Percentiles rank a stretch among this genome's conserved stretches.
Evolutionary conservation across 441 rosid species (phyloP).

Genomic region (Erodium trifolium): DNA sequence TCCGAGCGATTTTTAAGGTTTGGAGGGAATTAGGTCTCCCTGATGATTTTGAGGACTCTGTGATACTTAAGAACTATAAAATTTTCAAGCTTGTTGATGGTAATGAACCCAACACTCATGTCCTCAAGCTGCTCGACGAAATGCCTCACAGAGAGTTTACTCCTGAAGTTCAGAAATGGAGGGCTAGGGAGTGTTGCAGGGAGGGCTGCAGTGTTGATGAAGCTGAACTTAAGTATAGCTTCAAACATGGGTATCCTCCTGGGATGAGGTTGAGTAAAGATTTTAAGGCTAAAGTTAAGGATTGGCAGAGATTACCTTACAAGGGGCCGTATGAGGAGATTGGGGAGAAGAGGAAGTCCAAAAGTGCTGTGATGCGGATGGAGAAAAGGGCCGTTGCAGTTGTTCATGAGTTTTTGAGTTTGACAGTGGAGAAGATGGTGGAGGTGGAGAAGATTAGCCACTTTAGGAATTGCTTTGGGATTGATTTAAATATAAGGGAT

Average conservation of each 20-base stretch:
- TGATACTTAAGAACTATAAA: constrained; percentile 44
- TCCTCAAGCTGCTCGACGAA: constrained; percentile 44
- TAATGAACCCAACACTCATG: constrained; percentile 59
- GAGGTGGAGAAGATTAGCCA: constrained; percentile 89
- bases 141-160: constrained; percentile 26
- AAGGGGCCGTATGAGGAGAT: constrained; percentile 56
- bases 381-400: constrained; percentile 76
- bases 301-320: constrained; percentile 74
- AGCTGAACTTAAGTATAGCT: constrained; percentile 41
- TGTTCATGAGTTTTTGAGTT: constrained; percentile 65
- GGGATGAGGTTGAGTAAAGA: constrained; percentile 71
- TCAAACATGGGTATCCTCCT: constrained; percentile 60
- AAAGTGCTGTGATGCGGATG: constrained; percentile 32
- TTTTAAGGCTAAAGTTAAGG: constrained; percentile 60
- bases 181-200: constrained; percentile 51
- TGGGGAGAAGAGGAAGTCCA: constrained; percentile 37
- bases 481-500: constrained; percentile 72
- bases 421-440: constrained; percentile 85
- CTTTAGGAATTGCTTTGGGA: constrained; percentile 64
- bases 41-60: constrained; percentile 82
- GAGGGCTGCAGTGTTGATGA: constrained; percentile 39
- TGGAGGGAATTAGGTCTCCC: constrained; percentile 94
- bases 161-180: constrained; percentile 68
- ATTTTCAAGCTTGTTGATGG: constrained; percentile 44
- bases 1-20: constrained; percentile 76